phyloP scores from a whole-genome alignment of 768 basidiomycete species.

The Leccinum broughii region DNA sequence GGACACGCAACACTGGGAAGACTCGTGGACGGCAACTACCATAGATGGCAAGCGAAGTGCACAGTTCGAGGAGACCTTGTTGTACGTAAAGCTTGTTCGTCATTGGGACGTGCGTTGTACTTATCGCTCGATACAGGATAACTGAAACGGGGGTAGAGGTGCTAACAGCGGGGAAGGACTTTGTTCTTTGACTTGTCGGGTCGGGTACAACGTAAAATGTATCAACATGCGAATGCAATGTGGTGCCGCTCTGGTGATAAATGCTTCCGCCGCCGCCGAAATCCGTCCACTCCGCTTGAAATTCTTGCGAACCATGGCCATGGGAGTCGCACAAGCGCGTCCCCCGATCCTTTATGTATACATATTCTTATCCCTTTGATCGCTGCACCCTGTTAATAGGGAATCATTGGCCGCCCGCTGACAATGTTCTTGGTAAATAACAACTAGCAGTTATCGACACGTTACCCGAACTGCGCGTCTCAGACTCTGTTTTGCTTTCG shows the following conservation, averaged over 20 bases:
- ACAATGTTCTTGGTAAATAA: slow-evolving; percentile 33
- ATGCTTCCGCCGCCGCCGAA: slow-evolving; percentile 20
- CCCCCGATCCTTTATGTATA: slow-evolving; percentile 31
- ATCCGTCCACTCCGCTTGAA: slow-evolving; percentile 18
- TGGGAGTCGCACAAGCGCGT: slow-evolving; percentile 23
- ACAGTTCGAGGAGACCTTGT: slow-evolving; percentile 95
- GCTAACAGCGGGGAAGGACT: slow-evolving; percentile 60
- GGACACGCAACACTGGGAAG: slow-evolving; percentile 84
- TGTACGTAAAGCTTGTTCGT: slow-evolving; percentile 54
- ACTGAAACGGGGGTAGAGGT: slow-evolving; percentile 91
- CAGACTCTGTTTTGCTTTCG: slow-evolving; percentile 24
- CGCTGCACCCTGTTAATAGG: slow-evolving; percentile 27
- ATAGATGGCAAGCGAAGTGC: slow-evolving; percentile 88
- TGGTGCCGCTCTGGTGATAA: slow-evolving; percentile 1
- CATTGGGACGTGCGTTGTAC: slow-evolving; percentile 5
- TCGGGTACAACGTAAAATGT: slow-evolving; percentile 20
- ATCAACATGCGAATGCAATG: slow-evolving; percentile 27
- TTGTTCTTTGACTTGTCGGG: slow-evolving; percentile 22
- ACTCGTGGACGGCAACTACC: slow-evolving; percentile 97
- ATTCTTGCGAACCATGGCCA: slow-evolving; percentile 20
- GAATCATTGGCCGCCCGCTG: slow-evolving; percentile 27
- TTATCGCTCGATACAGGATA: slow-evolving; percentile 53
- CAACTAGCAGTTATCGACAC: slow-evolving; percentile 26
- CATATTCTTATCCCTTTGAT: slow-evolving; percentile 31
- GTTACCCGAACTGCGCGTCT: slow-evolving; percentile 22